Evolutionary conservation across 2,329 filamentous ascomycete genomes (phyloP), one percentile per base, ranked within the genome.

Genomic region (Dothideomycetes sp.): DNA sequence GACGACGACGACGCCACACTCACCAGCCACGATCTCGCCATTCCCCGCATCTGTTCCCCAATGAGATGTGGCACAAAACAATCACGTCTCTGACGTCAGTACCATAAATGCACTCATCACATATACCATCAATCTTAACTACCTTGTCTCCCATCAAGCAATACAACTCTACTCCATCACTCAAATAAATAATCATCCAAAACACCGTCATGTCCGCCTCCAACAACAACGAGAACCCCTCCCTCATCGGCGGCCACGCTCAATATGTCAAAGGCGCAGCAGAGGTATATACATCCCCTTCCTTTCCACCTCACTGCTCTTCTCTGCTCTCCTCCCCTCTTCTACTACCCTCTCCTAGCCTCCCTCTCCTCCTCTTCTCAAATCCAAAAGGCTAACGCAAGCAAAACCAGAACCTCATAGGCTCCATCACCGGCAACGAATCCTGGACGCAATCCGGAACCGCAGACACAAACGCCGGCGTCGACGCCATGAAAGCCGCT

Each of bases 201-300:
- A n/a, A n/a, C n/a, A n/a, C n/a, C n/a, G n/a, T n/a, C n/a, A n/a
- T n/a, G n/a, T n/a, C n/a, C n/a, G n/a, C n/a, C n/a, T n/a, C n/a
- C n/a, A n/a, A n/a, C n/a, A 45, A 47, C 43, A 42, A 38, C 24
- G 37, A 45, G 16, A 63, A 75, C 44, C 73, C 78, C 15, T 70
- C 77, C 33, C 75, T 84, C 47, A 53, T 83, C 32, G 65, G 69
- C 43, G 69, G 72, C 31, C 80, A 84, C 54, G 77, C 69, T 22
- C 74, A 82, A 52, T 84, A 81, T 52, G 69, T 75, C 52, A 84
- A 83, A 52, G 80, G 79, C 38, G 75, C 75, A 5, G 71, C 75
- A 40, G 76, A 81, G 63, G 80, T 79, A 59, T 27, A 12, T 27
- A 27, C n/a, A 12, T 41, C 59, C 52, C 18, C 16, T 24, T 19